These are phyloP conservation scores for Corynascus novoguineensis DNA, from an alignment of 495 filamentous ascomycete species.

Conservation along the genomic window DNA sequence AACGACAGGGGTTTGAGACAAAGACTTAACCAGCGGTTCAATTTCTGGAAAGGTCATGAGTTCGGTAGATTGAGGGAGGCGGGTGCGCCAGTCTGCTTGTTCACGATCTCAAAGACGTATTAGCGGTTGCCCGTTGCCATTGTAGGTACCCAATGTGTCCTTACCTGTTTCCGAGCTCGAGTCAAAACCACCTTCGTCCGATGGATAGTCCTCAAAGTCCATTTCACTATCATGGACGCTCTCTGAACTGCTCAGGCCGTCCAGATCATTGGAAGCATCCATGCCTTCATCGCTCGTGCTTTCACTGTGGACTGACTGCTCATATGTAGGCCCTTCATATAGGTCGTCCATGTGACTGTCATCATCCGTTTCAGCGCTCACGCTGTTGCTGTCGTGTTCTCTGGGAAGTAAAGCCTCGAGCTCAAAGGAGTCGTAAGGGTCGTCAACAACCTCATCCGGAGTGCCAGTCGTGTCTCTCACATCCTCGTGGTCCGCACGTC, in stretches of 20 bases:
- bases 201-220: background rate
- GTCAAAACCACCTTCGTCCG: background rate
- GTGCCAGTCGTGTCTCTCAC: background rate
- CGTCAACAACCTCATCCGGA: background rate
- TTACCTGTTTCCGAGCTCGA: background rate
- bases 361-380: conserved; percentile 5
- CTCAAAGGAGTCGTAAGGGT: conserved; percentile 11
- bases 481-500: background rate
- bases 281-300: conserved; percentile 26
- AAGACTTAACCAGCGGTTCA: background rate
- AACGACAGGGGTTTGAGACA: background rate
- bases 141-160: background rate
- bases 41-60: background rate
- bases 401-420: conserved; percentile 7
- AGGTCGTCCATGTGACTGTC: conserved; percentile 15
- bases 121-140: background rate
- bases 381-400: background rate
- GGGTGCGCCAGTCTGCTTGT: background rate
- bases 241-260: background rate
- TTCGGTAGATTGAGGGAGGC: background rate
- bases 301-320: conserved; percentile 26
- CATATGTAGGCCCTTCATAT: conserved; percentile 26
- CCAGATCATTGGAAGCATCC: conserved; percentile 3
- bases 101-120: background rate
- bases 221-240: background rate